Evolutionary conservation across 2,329 filamentous ascomycete genomes (phyloP), one percentile per base, ranked within the genome.

Genomic region (Colletotrichum salicis): DNA sequence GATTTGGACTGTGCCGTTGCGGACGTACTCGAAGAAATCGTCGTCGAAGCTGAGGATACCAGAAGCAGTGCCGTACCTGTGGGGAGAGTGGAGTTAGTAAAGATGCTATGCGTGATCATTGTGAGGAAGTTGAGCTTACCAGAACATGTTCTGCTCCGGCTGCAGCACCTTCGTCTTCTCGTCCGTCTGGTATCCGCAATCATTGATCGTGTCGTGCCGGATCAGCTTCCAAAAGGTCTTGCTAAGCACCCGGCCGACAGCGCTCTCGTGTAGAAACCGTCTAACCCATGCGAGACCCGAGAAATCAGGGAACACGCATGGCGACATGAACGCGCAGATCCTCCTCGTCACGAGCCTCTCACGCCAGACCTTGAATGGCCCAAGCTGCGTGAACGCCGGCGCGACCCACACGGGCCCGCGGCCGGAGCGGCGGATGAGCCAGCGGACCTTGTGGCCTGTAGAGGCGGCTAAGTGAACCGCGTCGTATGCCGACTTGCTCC

Each of bases 401-500:
- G 76, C 73, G 74, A 90, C 87, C 86, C 86, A 89, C 0, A 82
- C 79, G 0, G 88, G 87, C 0, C 89, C 89, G 45, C 87, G 84
- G 4, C 89, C 89, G n/a, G 80, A 84, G n/a, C 84, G 81, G 56
- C 89, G 84, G 67, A 92, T 88, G 5, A 92, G 80, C 83, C 89
- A 86, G 64, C 88, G 84, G 10, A 91, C 89, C 64, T 85, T 80
- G 52, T 86, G 84, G 2, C 88, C 88, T 0, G 84, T 79, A 0
- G 84, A 83, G 5, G 87, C 89, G 64, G 87, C 88, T 2, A 86
- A 83, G 75, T 91, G 91, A 0, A 88, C 89, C 2, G 87, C 86
- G 77, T 93, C 91, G 84, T 87, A 92, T 2, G 88, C 88, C 1
- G 88, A 91, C 76, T 93, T 93, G 19, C 85, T 84, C 0, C 84